Evolutionary conservation across 352 stramenopile genomes (phyloP).

Genomic region (Phytophthora podocarpi): DNA sequence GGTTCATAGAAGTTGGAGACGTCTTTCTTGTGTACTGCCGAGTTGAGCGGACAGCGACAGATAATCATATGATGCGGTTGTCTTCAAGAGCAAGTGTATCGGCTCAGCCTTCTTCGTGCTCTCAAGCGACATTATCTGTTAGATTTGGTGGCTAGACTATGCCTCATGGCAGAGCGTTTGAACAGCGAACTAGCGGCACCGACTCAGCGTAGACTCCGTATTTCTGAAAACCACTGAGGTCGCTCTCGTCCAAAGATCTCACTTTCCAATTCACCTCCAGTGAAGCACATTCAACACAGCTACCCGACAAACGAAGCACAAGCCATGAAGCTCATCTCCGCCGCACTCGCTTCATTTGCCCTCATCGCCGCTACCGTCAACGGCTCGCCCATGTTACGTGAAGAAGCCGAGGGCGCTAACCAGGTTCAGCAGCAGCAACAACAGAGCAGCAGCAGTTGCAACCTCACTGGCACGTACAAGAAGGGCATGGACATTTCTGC

Average conservation of each 20-base stretch:
- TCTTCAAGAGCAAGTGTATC: neutral
- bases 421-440: slow-evolving; percentile 22
- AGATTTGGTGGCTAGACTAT: too few relatives aligned
- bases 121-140: too few relatives aligned
- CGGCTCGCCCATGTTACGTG: slow-evolving; percentile 16
- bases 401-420: slow-evolving; percentile 15
- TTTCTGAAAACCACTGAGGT: too few relatives aligned
- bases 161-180: too few relatives aligned
- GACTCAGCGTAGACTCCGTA: neutral
- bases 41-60: neutral
- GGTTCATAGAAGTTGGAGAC: neutral
- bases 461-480: slow-evolving; percentile 43
- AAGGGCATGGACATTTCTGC: slow-evolving; percentile 32
- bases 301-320: neutral
- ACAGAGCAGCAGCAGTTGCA: slow-evolving; percentile 25
- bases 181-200: too few relatives aligned
- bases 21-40: neutral
- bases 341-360: slow-evolving; percentile 12
- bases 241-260: too few relatives aligned
- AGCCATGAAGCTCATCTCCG: slow-evolving; percentile 30
- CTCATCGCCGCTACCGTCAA: slow-evolving; percentile 11
- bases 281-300: neutral
- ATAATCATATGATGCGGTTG: neutral
- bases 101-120: neutral
- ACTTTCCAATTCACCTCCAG: slow-evolving; percentile 14